Conservation (phyloP, 2,329 filamentous ascomycete species). For the Orbilia ellipsospora region DNA sequence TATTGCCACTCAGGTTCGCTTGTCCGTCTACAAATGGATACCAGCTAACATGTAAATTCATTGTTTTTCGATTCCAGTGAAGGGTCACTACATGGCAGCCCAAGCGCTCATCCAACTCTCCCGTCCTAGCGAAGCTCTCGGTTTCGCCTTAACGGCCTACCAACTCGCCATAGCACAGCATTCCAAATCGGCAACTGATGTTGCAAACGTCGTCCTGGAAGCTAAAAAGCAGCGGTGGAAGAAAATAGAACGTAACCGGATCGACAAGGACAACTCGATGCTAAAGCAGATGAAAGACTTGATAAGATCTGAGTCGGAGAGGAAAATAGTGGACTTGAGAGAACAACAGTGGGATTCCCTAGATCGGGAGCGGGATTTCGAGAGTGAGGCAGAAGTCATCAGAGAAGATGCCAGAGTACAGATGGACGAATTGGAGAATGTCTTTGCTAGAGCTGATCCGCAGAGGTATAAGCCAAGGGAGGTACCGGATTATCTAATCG, state of each 20-base stretch:
- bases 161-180: slow-evolving; percentile 72
- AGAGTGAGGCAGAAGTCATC: slow-evolving; percentile 63
- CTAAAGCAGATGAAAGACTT: slow-evolving; percentile 71
- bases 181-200: slow-evolving; percentile 75
- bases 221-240: slow-evolving; percentile 92
- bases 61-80: slow-evolving; percentile 20
- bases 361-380: slow-evolving; percentile 61
- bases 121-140: slow-evolving; percentile 77
- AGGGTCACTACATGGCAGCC: slow-evolving; percentile 51
- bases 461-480: slow-evolving; percentile 67
- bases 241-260: slow-evolving; percentile 72
- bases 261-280: slow-evolving; percentile 69
- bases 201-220: slow-evolving; percentile 78
- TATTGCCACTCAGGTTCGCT: no score
- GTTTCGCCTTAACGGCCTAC: slow-evolving; percentile 78
- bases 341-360: slow-evolving; percentile 65
- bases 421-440: slow-evolving; percentile 62
- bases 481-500: slow-evolving; percentile 80
- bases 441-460: slow-evolving; percentile 68
- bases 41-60: not conserved
- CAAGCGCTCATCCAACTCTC: slow-evolving; percentile 82
- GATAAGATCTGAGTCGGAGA: slow-evolving; percentile 66
- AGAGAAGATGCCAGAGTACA: slow-evolving; percentile 64
- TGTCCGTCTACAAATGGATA: no score
- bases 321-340: slow-evolving; percentile 62